Evolutionary conservation across 306 rosid genomes (phyloP).

Genomic region (Parietaria judaica): DNA sequence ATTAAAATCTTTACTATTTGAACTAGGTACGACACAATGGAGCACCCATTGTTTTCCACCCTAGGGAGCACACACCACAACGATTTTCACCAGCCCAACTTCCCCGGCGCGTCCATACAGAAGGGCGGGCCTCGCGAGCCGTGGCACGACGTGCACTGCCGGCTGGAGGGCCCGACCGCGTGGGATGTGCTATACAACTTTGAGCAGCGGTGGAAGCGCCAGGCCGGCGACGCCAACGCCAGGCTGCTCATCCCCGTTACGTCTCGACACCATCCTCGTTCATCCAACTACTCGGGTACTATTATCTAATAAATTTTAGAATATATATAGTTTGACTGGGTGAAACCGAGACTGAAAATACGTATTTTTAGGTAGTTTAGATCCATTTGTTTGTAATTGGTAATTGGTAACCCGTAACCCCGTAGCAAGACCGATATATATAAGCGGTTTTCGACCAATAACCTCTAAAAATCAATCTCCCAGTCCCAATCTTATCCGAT

Average conservation of each 20-base stretch:
- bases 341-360: no score
- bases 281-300: conserved; percentile 11
- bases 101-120: conserved; percentile 50
- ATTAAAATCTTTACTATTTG: no score
- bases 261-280: conserved; percentile 22
- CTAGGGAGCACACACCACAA: conserved; percentile 32
- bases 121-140: conserved; percentile 97
- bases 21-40: conserved; percentile 39
- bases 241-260: conserved; percentile 25
- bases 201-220: conserved; percentile 71
- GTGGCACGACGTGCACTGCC: conserved; percentile 91
- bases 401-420: no score
- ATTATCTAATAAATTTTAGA: no score
- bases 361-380: no score
- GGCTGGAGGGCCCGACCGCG: conserved; percentile 67
- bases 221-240: conserved; percentile 35
- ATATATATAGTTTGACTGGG: no score
- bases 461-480: no score
- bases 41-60: conserved; percentile 61
- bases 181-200: conserved; percentile 79
- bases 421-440: no score
- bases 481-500: no score
- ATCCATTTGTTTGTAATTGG: no score
- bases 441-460: no score
- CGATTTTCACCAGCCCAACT: conserved; percentile 86